These are phyloP conservation scores for Malassezia equina DNA, from an alignment of 1,284 basidiomycete species.

Conservation along the genomic window DNA sequence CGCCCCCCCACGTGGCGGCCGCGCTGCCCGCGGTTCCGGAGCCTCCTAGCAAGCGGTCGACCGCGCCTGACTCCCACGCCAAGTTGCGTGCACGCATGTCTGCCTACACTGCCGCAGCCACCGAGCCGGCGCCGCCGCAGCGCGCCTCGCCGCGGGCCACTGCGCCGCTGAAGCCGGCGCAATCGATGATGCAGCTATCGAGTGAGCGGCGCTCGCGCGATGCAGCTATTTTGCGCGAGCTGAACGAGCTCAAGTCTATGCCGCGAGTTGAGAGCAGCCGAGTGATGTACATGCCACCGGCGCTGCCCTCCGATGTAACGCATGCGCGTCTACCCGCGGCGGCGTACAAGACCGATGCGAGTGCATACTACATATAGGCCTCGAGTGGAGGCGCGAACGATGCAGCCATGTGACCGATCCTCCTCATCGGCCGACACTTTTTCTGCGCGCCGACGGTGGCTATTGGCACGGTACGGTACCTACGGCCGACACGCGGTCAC, in stretches of 20 bases:
- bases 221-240: conserved; percentile 12
- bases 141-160: background rate
- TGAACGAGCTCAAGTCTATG: conserved; percentile 16
- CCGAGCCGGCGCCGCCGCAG: background rate
- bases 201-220: conserved; percentile 1
- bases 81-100: conserved; percentile 10
- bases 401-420: background rate
- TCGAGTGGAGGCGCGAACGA: background rate
- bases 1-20: background rate
- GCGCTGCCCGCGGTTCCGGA: conserved; percentile 1
- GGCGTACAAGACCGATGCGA: conserved; percentile 13
- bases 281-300: conserved; percentile 10
- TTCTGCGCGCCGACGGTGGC: background rate
- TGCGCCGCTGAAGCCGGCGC: conserved; percentile 4
- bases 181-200: conserved; percentile 4
- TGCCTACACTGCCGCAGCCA: background rate
- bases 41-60: conserved; percentile 1
- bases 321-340: conserved; percentile 6
- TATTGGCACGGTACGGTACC: background rate
- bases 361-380: conserved; percentile 11
- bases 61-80: background rate
- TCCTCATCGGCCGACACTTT: background rate
- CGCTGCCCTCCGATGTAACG: background rate
- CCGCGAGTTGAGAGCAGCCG: conserved; percentile 17
- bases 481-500: background rate